Base-by-base conservation (phyloP, 2,329 filamentous ascomycete species). In the Chaetothyriales sp. region DNA sequence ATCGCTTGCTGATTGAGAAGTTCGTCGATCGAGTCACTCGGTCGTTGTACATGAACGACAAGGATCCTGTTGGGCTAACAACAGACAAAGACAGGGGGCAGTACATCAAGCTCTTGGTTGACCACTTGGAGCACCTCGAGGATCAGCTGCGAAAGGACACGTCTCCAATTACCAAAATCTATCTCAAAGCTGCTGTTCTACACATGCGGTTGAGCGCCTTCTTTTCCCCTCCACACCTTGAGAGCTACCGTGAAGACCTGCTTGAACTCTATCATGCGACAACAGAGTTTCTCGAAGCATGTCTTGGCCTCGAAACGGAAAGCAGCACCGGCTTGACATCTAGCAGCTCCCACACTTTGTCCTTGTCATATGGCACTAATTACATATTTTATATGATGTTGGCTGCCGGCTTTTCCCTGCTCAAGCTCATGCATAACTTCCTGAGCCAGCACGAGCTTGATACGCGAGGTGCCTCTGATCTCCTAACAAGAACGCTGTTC, bases 361-460 rank as follows among this genome's bases (percentile, higher is more conserved):
- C 71, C 6, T 67, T 73, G 32, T 64, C 79, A 9, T 70, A 70
- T 52, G 74, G 79, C 52, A 74, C 74, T 18, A 80, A 76, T 58
- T 82, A 83, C 60, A 73, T 84, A 51, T 77, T 81, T 61, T 79
- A 83, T 62, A 81, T 83, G 72, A 75, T 81, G 61, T 71, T 83
- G 25, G 80, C 79, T 2, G 78, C 75, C 15, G 78, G 77, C 1
- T 81, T 81, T 57, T 77, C 78, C 1, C 65, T 84, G 5, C 67
- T 83, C 49, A 83, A 83, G 59, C 69, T 84, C 1, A 73, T 81
- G 57, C 81, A 83, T 61, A 80, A 78, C 46, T 80, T 81, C 57
- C 80, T 81, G 54, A 73, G 76, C 2, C 65, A 68, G 18, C 73
- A 77, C 43, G 54, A 57, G 19, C 51, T 61, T 9, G 57, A 60